phyloP scores from a whole-genome alignment of 805 yeast species.

The Pachysolen tannophilus region DNA sequence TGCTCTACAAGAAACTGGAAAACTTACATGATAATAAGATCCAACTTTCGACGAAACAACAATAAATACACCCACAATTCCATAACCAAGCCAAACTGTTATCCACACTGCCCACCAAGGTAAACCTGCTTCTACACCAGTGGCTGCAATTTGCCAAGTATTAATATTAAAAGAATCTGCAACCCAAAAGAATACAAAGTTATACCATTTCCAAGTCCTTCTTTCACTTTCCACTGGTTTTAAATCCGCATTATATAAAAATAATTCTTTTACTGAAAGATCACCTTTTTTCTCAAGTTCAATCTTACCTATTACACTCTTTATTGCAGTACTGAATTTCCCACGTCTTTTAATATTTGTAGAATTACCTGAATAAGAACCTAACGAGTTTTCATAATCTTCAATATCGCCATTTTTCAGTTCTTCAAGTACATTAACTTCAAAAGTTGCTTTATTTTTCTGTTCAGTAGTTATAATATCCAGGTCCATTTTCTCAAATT shows the following conservation, averaged over 20 bases:
- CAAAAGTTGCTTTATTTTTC: no score
- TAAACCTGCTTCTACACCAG: constrained; percentile 71
- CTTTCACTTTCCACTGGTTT: constrained; percentile 70
- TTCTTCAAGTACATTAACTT: no score
- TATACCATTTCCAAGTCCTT: constrained; percentile 82
- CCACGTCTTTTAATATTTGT: no score
- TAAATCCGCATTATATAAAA: constrained; percentile 70
- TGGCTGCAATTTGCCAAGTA: constrained; percentile 87
- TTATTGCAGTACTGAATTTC: no score
- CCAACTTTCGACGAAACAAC: constrained; percentile 73
- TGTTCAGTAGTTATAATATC: no score
- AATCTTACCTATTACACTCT: no score
- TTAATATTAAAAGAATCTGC: constrained; percentile 87
- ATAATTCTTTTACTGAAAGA: no score
- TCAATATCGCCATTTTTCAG: no score
- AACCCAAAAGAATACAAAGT: constrained; percentile 75
- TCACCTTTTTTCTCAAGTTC: no score
- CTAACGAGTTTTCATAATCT: no score
- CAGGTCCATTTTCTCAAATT: no score
- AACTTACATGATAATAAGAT: constrained; percentile 70
- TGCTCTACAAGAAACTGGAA: constrained; percentile 76
- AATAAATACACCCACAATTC: constrained; percentile 61
- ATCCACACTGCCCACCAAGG: constrained; percentile 92
- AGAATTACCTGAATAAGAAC: no score
- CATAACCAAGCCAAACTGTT: constrained; percentile 81